Conservation (phyloP, 1,139 yeast species). For the Yamadazyma diospyri region DNA sequence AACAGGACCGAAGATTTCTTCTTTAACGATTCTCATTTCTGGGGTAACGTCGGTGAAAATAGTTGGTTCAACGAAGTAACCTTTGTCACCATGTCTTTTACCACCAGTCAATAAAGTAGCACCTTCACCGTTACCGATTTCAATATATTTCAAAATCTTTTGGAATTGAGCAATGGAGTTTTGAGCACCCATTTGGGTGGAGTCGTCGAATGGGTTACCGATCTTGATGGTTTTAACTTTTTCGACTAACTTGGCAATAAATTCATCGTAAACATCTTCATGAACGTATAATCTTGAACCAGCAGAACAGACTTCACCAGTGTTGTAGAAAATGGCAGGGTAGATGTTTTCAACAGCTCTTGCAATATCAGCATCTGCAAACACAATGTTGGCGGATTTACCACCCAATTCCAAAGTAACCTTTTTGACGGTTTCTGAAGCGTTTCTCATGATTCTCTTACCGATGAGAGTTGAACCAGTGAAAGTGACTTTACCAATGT, state of each 20-base stretch:
- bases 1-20: conserved; percentile 88
- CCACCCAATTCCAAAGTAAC: conserved; percentile 86
- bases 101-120: conserved; percentile 79
- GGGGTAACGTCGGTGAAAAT: conserved; percentile 68
- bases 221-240: conserved; percentile 56
- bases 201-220: conserved; percentile 75
- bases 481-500: conserved; percentile 75
- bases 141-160: conserved; percentile 70
- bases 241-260: conserved; percentile 47
- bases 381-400: conserved; percentile 78
- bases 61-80: conserved; percentile 79
- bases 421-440: conserved; percentile 68
- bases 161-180: conserved; percentile 72
- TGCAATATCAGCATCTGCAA: conserved; percentile 67
- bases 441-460: conserved; percentile 67
- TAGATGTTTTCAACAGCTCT: conserved; percentile 58
- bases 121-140: conserved; percentile 71
- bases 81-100: conserved; percentile 60
- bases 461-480: conserved; percentile 87
- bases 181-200: conserved; percentile 82
- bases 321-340: conserved; percentile 62
- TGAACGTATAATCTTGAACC: conserved; percentile 81
- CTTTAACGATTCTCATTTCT: conserved; percentile 66
- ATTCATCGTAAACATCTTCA: conserved; percentile 68
- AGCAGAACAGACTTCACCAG: conserved; percentile 88